Conservation (phyloP, 306 rosid genomes). For the Begonia masoniana region DNA sequence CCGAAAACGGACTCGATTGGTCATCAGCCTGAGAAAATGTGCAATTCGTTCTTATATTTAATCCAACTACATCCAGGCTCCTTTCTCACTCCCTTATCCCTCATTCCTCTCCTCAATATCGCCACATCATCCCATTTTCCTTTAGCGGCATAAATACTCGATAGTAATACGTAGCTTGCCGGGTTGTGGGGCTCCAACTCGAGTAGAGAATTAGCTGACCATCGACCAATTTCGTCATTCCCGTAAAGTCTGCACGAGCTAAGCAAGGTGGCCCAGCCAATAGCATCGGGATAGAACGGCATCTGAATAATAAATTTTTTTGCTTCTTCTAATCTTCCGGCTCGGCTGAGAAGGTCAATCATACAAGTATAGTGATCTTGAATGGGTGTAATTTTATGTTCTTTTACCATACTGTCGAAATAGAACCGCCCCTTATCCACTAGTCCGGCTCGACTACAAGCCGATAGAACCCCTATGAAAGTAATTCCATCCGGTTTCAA, state of each 20-base stretch:
- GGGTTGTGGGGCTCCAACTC: slow-evolving; percentile 80
- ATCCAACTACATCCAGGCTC: slow-evolving; percentile 97
- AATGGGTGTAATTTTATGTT: slow-evolving; percentile 52
- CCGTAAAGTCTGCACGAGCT: slow-evolving; percentile 67
- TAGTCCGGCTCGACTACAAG: slow-evolving; percentile 86
- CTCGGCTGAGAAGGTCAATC: slow-evolving; percentile 78
- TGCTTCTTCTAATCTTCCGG: slow-evolving; percentile 84
- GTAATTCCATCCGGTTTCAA: slow-evolving; percentile 77
- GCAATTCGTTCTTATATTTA: slow-evolving; percentile 62
- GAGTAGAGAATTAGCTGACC: slow-evolving; percentile 78
- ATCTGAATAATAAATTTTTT: slow-evolving; percentile 45
- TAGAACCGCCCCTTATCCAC: slow-evolving; percentile 64
- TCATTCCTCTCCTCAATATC: slow-evolving; percentile 66
- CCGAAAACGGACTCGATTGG: slow-evolving; percentile 51
- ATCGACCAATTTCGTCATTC: slow-evolving; percentile 65
- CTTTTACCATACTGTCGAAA: slow-evolving; percentile 53
- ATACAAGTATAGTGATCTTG: slow-evolving; percentile 80
- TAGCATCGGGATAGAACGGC: slow-evolving; percentile 70
- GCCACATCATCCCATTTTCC: slow-evolving; percentile 84
- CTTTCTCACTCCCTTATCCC: slow-evolving; percentile 64
- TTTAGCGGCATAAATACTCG: slow-evolving; percentile 70
- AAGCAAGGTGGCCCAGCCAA: slow-evolving; percentile 83
- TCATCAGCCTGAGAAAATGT: slow-evolving; percentile 84
- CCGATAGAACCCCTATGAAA: slow-evolving; percentile 84
- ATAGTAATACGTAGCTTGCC: slow-evolving; percentile 71